These are phyloP conservation scores for Cardiospermum halicacabum DNA, from an alignment of 345 rosid species.

Conservation along the genomic window DNA sequence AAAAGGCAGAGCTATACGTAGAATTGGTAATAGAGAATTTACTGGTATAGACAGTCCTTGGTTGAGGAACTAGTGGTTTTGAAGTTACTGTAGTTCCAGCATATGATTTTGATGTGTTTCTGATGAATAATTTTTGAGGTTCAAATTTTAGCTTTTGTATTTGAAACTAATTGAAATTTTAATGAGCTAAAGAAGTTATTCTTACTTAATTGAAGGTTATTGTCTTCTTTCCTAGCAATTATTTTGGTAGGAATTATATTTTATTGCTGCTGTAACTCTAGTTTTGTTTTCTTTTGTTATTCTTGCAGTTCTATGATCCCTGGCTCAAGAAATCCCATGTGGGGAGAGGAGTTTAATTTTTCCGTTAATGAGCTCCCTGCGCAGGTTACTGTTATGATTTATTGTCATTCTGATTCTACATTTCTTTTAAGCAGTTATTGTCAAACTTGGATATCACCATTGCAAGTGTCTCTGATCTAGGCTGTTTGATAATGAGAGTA, in stretches of 20 bases:
- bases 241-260: background rate
- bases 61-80: background rate
- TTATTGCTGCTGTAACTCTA: background rate
- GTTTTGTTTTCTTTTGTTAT: conserved; percentile 18
- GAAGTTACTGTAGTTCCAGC: background rate
- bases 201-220: background rate
- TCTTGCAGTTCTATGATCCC: conserved; percentile 90
- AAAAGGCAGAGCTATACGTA: background rate
- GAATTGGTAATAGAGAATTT: background rate
- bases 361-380: conserved; percentile 86
- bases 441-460: conserved; percentile 3
- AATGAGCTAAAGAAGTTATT: background rate
- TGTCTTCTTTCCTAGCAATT: background rate
- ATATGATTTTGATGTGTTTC: background rate
- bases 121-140: background rate
- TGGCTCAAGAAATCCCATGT: conserved; percentile 98
- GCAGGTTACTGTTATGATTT: conserved; percentile 45
- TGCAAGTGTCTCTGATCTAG: background rate
- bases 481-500: background rate
- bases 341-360: conserved; percentile 98
- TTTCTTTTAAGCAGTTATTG: background rate
- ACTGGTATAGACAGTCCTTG: background rate
- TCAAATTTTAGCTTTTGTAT: background rate
- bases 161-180: background rate
- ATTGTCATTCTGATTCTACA: background rate